phyloP scores from a whole-genome alignment of 352 stramenopile species.

The Albugo candida region DNA sequence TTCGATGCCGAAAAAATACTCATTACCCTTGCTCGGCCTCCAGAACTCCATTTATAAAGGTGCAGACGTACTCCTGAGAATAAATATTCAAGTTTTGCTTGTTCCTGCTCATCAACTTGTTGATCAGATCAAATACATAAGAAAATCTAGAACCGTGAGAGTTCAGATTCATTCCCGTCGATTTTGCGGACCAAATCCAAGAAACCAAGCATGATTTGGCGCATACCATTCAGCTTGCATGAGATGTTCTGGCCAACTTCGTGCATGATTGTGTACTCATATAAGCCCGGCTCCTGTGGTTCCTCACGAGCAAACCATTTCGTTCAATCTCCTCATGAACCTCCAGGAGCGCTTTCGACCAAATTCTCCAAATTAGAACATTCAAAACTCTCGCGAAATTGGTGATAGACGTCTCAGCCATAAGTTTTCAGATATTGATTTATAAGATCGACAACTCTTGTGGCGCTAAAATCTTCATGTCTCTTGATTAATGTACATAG shows the following conservation, averaged over 20 bases:
- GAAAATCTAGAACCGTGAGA: conserved; percentile 60
- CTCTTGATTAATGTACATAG: conserved; percentile 59
- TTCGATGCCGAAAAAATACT: conserved; percentile 80
- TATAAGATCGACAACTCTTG: conserved; percentile 73
- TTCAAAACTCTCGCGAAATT: conserved; percentile 67
- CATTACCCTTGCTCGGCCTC: conserved; percentile 67
- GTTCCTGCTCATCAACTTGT: conserved; percentile 78
- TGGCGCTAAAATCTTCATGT: conserved; percentile 78
- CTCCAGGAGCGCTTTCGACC: conserved; percentile 52
- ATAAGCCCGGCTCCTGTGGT: conserved; percentile 39
- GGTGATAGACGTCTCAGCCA: conserved; percentile 45
- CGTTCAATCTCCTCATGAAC: conserved; percentile 51
- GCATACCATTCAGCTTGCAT: conserved; percentile 7
- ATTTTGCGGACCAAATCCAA: conserved; percentile 59
- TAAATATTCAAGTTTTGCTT: conserved; percentile 58
- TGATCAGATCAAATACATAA: conserved; percentile 52
- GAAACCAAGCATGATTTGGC: conserved; percentile 54
- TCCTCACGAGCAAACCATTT: conserved; percentile 25
- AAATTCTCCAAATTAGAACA: conserved; percentile 52
- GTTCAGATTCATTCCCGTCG: conserved; percentile 60
- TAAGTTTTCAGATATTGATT: conserved; percentile 74
- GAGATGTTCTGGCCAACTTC: conserved; percentile 26
- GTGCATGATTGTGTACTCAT: conserved; percentile 57
- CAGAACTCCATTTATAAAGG: conserved; percentile 59
- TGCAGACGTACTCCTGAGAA: conserved; percentile 67